These are phyloP conservation scores for Caryopteris hybrid DNA, from an alignment of 305 asterid species.

Conservation along the genomic window DNA sequence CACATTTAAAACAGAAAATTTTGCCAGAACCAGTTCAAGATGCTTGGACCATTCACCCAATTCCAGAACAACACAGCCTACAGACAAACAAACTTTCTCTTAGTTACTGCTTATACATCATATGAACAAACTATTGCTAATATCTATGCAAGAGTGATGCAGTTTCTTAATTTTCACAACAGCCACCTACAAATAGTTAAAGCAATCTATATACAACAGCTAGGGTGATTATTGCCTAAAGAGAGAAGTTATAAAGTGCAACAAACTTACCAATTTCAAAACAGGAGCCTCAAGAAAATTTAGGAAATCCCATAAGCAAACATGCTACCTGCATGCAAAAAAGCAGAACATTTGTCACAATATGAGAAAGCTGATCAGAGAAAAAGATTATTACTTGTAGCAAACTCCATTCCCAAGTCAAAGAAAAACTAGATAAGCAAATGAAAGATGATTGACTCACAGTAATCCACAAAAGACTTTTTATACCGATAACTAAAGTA, in stretches of 20 bases:
- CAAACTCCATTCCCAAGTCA: neutral
- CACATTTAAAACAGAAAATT: constrained; percentile 6
- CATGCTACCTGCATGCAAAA: constrained; percentile 50
- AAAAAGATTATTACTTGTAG: neutral
- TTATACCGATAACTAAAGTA: neutral
- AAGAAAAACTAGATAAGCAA: neutral
- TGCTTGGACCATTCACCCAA: constrained; percentile 19
- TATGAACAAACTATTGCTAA: neutral
- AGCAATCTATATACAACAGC: neutral
- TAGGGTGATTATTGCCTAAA: neutral
- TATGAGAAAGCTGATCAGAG: too few relatives aligned
- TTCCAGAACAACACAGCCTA: constrained; percentile 25
- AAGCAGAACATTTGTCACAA: neutral
- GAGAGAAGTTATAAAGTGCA: constrained; percentile 2
- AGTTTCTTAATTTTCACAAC: neutral
- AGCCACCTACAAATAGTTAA: neutral
- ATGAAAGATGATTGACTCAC: neutral
- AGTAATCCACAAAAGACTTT: neutral
- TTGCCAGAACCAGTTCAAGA: constrained; percentile 17
- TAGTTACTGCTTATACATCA: neutral
- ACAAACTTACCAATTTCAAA: constrained; percentile 40
- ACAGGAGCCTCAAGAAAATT: constrained; percentile 25
- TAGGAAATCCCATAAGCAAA: constrained; percentile 58
- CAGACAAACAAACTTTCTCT: constrained; percentile 2
- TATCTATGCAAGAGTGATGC: neutral